These are phyloP conservation scores for Aphanomyces euteiches DNA, from an alignment of 352 stramenopile species.

Conservation along the genomic window DNA sequence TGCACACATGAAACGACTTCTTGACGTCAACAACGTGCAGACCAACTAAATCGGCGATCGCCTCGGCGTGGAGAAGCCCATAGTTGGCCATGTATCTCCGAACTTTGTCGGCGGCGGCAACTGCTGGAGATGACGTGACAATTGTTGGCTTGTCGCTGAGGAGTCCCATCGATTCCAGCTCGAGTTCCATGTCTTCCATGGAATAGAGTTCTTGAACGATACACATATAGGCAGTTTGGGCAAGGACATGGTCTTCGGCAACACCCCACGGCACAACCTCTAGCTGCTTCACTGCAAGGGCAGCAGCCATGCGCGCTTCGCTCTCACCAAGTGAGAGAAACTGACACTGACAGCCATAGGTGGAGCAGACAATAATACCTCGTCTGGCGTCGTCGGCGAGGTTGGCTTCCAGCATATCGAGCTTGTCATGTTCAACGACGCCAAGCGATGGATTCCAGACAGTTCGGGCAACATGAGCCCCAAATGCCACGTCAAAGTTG, in stretches of 20 bases:
- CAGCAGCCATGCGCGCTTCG: not conserved
- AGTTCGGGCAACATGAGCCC: slow-evolving; percentile 35
- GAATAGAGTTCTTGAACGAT: slow-evolving; percentile 18
- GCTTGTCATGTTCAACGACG: slow-evolving; percentile 14
- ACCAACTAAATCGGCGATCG: slow-evolving; percentile 50
- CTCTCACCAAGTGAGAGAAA: slow-evolving; percentile 47
- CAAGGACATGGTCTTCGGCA: not conserved
- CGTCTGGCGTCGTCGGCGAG: slow-evolving; percentile 62
- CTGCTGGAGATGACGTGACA: not conserved
- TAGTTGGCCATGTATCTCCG: slow-evolving; percentile 66
- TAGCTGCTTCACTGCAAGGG: slow-evolving; percentile 9
- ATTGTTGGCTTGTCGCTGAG: not conserved
- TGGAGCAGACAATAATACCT: slow-evolving; percentile 64
- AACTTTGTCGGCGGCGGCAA: slow-evolving; percentile 33
- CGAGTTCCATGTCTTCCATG: slow-evolving; percentile 14
- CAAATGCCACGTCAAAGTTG: slow-evolving; percentile 74
- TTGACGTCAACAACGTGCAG: slow-evolving; percentile 64
- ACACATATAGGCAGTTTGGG: slow-evolving; percentile 12
- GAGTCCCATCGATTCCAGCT: not conserved
- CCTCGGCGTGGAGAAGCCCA: slow-evolving; percentile 59
- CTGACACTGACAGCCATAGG: slow-evolving; percentile 69
- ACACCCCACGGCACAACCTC: not conserved
- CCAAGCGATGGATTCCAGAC: slow-evolving; percentile 29
- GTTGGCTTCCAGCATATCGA: slow-evolving; percentile 60
- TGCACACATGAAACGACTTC: slow-evolving; percentile 74